These are phyloP conservation scores for Fraxinus latifolia DNA, from an alignment of 305 asterid species.

Conservation along the genomic window DNA sequence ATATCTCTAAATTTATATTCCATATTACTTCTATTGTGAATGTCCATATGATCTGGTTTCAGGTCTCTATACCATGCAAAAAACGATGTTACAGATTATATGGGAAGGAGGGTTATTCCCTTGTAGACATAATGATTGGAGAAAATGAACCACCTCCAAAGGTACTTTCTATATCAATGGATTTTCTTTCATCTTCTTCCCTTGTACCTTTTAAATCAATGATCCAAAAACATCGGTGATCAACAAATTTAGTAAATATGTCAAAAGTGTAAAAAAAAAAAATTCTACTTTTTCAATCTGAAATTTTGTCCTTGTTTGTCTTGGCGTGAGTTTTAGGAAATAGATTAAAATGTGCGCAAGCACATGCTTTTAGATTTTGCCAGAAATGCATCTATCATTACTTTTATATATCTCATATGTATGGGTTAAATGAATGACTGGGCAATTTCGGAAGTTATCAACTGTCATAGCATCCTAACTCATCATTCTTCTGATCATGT, in stretches of 20 bases:
- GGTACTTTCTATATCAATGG: conserved; percentile 37
- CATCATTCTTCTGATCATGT: not conserved
- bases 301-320: not conserved
- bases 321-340: not conserved
- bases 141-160: conserved; percentile 90
- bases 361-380: not conserved
- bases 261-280: not conserved
- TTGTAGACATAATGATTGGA: conserved; percentile 91
- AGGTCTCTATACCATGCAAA: conserved; percentile 99
- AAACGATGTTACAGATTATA: conserved; percentile 86
- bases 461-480: not conserved
- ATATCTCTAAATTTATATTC: conserved; percentile 11
- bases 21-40: conserved; percentile 4
- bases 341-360: not conserved
- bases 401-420: not conserved
- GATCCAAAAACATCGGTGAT: not conserved
- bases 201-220: not conserved
- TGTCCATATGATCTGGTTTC: conserved; percentile 30
- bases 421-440: not conserved
- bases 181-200: conserved; percentile 3
- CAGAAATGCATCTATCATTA: not conserved
- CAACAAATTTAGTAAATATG: not conserved
- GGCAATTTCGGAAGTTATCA: not conserved
- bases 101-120: conserved; percentile 95
- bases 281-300: not conserved